Conservation (phyloP, 441 rosid species). For the Gossypium schwendimanii region DNA sequence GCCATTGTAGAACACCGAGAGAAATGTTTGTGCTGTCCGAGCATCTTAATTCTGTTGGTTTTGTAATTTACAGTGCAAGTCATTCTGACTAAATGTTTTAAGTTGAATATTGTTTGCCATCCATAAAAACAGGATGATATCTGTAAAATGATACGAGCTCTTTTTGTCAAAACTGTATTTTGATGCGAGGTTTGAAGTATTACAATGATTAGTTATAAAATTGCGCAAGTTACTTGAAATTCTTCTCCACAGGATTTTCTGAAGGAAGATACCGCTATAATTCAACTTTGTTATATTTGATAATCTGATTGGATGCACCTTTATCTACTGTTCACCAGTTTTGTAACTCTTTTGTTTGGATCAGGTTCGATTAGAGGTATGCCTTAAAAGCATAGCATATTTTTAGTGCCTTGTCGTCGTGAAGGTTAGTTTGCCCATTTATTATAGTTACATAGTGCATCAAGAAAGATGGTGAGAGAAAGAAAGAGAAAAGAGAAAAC, state of each 20-base stretch:
- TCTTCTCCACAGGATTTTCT: conserved; percentile 78
- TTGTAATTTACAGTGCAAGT: background rate
- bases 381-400: conserved; percentile 58
- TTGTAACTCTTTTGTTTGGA: conserved; percentile 72
- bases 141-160: conserved; percentile 10
- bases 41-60: background rate
- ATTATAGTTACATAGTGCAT: conserved; percentile 24
- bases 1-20: background rate
- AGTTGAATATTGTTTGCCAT: conserved; percentile 1
- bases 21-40: background rate
- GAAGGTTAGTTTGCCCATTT: conserved; percentile 57
- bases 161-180: conserved; percentile 15
- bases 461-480: conserved; percentile 11
- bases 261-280: conserved; percentile 79
- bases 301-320: conserved; percentile 59
- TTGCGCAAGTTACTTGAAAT: conserved; percentile 67
- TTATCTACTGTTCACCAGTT: conserved; percentile 67
- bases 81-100: conserved; percentile 18
- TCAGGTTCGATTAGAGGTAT: conserved; percentile 84
- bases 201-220: conserved; percentile 45
- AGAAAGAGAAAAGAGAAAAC: conserved; percentile 12
- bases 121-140: background rate
- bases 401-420: conserved; percentile 40
- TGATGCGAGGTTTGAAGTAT: conserved; percentile 21
- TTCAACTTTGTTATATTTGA: conserved; percentile 62